Evolutionary conservation across 345 rosid species (phyloP), one percentile per base, ranked within the genome.

Genomic region (Sonneratia alba): DNA sequence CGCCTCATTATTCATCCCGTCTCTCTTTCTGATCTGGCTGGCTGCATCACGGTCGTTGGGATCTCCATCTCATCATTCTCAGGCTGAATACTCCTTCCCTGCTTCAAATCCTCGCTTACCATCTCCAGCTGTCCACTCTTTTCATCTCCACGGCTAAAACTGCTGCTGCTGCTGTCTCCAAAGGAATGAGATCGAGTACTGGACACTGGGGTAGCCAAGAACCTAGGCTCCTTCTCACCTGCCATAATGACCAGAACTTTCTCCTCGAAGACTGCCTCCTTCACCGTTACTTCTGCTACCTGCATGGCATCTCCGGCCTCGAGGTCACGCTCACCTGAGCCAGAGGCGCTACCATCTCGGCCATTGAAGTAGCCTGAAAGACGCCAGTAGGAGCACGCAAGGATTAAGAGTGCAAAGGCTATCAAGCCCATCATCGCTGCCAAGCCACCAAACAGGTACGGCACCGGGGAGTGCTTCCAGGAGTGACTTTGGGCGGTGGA

Each of bases 401-500:
- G 96, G 74, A 91, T 84, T 7, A 91, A 71, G 42, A 93, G 92
- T 18, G 98, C 97, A 71, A 91, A 88, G 59, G 97, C 97, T 6
- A 91, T 90, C 66, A 93, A 84, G 61, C 97, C 97, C 3, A 93
- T 82, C 96, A 93, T 93, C 43, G 97, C 98, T 0, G 98, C 97
- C 36, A 93, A 76, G 21, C 98, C 98, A 16, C 98, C 97, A 59
- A 93, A 91, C 53, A 93, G 80, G 80, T 91, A 93, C 0, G 98
- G 97, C 47, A 93, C 91, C 1, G 98, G 98, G 59, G 98, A 93
- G 79, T 93, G 97, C 97, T 97, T 86, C n/a, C 96, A 84, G 1
- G 96, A 87, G 81, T 77, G 93, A 49, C 79, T 81, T 63, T 59
- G 67, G 3, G 67, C 48, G 43, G 43, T 70, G 65, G 72, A 71